Percentiles rank a stretch among this genome's conserved stretches.
Conservation (phyloP, 352 stramenopile species). For the Pelagophyceae sp. region DNA sequence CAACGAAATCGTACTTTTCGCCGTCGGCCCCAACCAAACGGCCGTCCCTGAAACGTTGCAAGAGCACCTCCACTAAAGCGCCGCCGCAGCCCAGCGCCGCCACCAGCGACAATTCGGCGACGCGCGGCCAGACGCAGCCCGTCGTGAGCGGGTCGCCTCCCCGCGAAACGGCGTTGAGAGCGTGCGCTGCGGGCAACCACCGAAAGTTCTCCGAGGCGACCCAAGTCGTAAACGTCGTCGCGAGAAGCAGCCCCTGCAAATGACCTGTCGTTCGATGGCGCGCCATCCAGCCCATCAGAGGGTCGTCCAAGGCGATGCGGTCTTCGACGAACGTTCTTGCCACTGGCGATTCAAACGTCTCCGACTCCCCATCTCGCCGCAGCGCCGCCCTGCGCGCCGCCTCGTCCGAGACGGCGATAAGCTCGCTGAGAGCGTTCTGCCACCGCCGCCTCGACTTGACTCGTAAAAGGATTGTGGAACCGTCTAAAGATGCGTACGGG, state of each 20-base stretch:
- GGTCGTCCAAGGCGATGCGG: constrained; percentile 53
- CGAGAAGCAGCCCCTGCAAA: constrained; percentile 57
- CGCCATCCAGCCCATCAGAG: constrained; percentile 43
- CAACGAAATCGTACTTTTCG: constrained; percentile 52
- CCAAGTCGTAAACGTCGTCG: constrained; percentile 64
- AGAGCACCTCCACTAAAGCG: constrained; percentile 24
- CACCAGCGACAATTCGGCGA: constrained; percentile 59
- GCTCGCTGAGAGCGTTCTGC: constrained; percentile 41
- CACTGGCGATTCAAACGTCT: neutral
- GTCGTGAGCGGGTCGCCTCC: constrained; percentile 53
- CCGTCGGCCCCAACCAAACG: constrained; percentile 37
- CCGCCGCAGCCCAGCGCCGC: constrained; percentile 55
- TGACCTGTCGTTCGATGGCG: constrained; percentile 22
- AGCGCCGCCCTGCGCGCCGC: constrained; percentile 8
- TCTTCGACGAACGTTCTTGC: constrained; percentile 52
- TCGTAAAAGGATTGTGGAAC: constrained; percentile 4
- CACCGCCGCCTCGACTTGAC: neutral
- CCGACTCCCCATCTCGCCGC: neutral
- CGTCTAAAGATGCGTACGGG: neutral
- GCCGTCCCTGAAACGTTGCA: constrained; percentile 24
- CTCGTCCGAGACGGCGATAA: constrained; percentile 57
- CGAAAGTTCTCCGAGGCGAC: constrained; percentile 52
- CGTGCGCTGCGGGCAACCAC: constrained; percentile 39
- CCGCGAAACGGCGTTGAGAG: constrained; percentile 42
- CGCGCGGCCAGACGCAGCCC: constrained; percentile 57